Conservation (phyloP, 768 basidiomycete species). For the Pleurotus ostreatus region DNA sequence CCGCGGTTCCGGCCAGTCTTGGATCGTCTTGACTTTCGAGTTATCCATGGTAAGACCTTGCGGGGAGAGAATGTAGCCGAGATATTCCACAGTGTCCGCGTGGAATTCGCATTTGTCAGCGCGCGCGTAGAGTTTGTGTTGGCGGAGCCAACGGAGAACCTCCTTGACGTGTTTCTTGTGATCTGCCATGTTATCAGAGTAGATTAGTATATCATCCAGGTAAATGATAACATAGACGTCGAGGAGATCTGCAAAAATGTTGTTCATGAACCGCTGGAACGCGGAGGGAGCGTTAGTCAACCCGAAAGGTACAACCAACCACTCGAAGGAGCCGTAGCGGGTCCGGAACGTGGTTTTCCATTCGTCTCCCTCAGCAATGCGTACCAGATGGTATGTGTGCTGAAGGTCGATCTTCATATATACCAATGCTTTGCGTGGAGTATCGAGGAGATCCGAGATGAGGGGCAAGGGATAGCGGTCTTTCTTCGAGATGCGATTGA, state of each 20-base stretch:
- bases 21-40: too few relatives aligned
- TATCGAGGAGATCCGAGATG: conserved; percentile 26
- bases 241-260: conserved; percentile 28
- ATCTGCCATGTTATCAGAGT: conserved; percentile 12
- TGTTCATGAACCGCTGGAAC: conserved; percentile 40
- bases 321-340: conserved; percentile 32
- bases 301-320: conserved; percentile 31
- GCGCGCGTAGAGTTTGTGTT: conserved; percentile 14
- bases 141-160: conserved; percentile 17
- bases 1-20: too few relatives aligned
- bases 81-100: too few relatives aligned
- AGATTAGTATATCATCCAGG: conserved; percentile 29
- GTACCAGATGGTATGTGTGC: conserved; percentile 30
- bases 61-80: too few relatives aligned
- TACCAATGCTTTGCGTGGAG: conserved; percentile 20
- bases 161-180: conserved; percentile 5
- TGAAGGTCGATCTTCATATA: conserved; percentile 34
- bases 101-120: too few relatives aligned
- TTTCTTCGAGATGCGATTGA: conserved; percentile 31
- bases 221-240: conserved; percentile 11
- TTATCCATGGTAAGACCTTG: too few relatives aligned
- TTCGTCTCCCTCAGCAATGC: conserved; percentile 34
- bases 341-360: conserved; percentile 42
- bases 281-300: conserved; percentile 34
- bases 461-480: conserved; percentile 32